Evolutionary conservation across 2,329 filamentous ascomycete genomes (phyloP).

Genomic region (Phialemonium atrogriseum): DNA sequence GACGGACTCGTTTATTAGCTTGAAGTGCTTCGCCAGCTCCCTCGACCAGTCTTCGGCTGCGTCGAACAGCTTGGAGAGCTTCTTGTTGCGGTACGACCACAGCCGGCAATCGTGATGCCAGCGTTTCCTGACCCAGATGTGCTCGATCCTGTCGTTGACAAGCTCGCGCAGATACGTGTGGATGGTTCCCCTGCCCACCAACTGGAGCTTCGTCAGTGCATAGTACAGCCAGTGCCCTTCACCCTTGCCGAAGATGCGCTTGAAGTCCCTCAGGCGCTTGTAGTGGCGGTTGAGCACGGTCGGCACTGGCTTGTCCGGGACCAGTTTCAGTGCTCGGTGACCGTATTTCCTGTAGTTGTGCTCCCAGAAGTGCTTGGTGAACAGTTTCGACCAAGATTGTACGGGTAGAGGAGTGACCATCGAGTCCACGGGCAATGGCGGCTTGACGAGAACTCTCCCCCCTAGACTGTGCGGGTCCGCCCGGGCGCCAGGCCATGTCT

Average conservation of each 20-base stretch:
- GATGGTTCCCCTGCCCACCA: neutral
- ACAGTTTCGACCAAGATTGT: neutral
- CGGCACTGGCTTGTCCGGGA: neutral
- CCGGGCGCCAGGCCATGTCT: too few species aligned
- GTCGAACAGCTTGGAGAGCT: neutral
- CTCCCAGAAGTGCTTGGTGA: neutral
- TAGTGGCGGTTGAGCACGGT: neutral
- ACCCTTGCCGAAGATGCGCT: neutral
- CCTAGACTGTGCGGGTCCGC: neutral
- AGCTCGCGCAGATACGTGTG: neutral
- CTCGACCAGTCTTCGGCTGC: too few species aligned
- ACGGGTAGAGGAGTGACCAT: neutral
- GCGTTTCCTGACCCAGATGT: neutral
- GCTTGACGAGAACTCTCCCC: neutral
- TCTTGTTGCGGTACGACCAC: neutral
- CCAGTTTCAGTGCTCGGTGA: neutral
- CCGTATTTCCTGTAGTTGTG: neutral
- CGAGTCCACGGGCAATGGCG: neutral
- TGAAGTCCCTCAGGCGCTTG: neutral
- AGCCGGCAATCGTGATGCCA: conserved; percentile 1
- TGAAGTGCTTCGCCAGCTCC: too few species aligned
- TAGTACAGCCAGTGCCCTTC: neutral
- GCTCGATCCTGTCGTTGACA: neutral
- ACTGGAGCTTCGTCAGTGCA: neutral
- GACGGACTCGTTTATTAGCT: too few species aligned